Percentiles rank a stretch among this genome's conserved stretches.
phyloP scores from a whole-genome alignment of 73 alveolate genomes.

The Breviolum minutum region DNA sequence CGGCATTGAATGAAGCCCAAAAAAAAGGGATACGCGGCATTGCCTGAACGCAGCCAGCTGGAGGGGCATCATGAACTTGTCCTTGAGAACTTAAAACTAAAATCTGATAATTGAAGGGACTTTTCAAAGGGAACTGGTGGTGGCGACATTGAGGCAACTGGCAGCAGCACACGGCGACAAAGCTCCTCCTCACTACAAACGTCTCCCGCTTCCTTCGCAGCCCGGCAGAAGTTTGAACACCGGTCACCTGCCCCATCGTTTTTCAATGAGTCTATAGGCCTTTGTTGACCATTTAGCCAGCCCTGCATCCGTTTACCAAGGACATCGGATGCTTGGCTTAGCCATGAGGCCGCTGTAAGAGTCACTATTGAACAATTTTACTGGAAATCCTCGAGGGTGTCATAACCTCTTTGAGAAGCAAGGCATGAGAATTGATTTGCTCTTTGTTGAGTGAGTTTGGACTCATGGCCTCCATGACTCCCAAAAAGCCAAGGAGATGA shows the following conservation, averaged over 20 bases:
- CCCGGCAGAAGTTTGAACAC: background rate
- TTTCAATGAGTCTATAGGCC: background rate
- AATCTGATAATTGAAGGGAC: background rate
- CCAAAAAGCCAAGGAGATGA: constrained; percentile 22
- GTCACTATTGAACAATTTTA: background rate
- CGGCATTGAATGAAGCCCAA: background rate
- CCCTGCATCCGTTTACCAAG: background rate
- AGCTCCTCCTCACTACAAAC: background rate
- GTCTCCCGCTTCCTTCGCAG: constrained; percentile 7
- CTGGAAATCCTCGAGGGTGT: background rate
- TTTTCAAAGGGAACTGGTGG: background rate
- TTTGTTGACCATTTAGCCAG: background rate
- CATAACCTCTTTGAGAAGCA: background rate
- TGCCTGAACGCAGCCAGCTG: too few relatives aligned
- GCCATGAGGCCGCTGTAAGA: background rate
- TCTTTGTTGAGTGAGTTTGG: too few relatives aligned
- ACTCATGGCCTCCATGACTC: background rate
- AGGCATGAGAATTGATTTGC: background rate
- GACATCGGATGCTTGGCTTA: constrained; percentile 52
- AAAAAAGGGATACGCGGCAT: background rate
- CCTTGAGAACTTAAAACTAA: background rate
- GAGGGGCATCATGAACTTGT: background rate
- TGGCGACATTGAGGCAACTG: background rate
- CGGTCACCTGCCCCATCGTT: too few relatives aligned
- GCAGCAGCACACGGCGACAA: background rate